phyloP scores from a whole-genome alignment of 257 asterid genomes.

The Nicotiana knightiana region DNA sequence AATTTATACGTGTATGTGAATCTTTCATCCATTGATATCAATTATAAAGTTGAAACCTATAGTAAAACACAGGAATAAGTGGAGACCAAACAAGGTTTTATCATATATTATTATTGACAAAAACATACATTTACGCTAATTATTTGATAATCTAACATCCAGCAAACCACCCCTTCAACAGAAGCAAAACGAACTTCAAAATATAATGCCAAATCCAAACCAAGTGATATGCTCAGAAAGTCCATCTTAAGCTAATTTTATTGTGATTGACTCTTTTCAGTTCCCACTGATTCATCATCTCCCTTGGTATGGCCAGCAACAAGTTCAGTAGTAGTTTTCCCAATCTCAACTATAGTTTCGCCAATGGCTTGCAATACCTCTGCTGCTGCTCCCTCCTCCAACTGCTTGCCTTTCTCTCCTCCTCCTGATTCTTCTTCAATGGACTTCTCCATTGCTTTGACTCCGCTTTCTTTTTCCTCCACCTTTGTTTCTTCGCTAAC shows the following conservation, averaged over 20 bases:
- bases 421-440: conserved; percentile 2
- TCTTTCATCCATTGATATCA: no score
- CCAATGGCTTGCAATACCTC: conserved; percentile 60
- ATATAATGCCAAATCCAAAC: not conserved
- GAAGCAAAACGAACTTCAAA: not conserved
- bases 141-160: not conserved
- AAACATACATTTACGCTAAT: not conserved
- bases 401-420: conserved; percentile 8
- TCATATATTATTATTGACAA: not conserved
- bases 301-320: conserved; percentile 37
- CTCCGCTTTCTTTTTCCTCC: not conserved
- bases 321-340: conserved; percentile 61
- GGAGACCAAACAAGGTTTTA: not conserved
- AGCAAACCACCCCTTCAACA: not conserved
- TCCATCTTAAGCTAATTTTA: not conserved
- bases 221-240: not conserved
- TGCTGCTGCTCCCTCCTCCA: conserved; percentile 3
- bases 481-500: not conserved
- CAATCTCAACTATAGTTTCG: conserved; percentile 79
- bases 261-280: not conserved
- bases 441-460: not conserved
- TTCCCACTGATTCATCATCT: not conserved
- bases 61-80: no score
- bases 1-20: no score
- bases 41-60: no score